Evolutionary conservation across 169 alveolate genomes (phyloP).

Genomic region (Prorocentrum cordatum): DNA sequence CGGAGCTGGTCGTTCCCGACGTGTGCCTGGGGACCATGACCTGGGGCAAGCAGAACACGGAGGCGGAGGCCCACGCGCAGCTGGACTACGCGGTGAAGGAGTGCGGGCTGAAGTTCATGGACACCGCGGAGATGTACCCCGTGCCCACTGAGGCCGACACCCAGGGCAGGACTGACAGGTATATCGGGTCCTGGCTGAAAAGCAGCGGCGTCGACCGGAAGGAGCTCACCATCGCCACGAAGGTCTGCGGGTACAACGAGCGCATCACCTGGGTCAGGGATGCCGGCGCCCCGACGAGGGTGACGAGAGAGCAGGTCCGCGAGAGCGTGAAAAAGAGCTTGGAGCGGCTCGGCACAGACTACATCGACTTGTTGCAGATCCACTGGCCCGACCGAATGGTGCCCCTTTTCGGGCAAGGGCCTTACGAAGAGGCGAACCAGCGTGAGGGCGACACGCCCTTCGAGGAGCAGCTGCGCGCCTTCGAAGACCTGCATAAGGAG

Average conservation of each 20-base stretch:
- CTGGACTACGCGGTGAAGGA: slow-evolving; percentile 76
- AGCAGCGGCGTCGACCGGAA: slow-evolving; percentile 69
- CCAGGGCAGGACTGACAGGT: slow-evolving; percentile 76
- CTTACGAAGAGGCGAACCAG: no score
- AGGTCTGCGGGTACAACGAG: slow-evolving; percentile 75
- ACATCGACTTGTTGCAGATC: slow-evolving; percentile 79
- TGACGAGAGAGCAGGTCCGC: slow-evolving; percentile 73
- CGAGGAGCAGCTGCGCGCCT: no score
- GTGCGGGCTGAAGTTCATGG: slow-evolving; percentile 66
- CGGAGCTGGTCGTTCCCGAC: slow-evolving; percentile 79
- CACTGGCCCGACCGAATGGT: slow-evolving; percentile 84
- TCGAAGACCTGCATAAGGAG: no score
- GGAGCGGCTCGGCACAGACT: slow-evolving; percentile 75
- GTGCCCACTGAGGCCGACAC: slow-evolving; percentile 76
- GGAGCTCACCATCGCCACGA: slow-evolving; percentile 77
- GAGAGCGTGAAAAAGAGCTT: slow-evolving; percentile 77
- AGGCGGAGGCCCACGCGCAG: slow-evolving; percentile 75
- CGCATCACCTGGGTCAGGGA: slow-evolving; percentile 72
- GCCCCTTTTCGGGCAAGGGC: no score
- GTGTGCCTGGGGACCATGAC: slow-evolving; percentile 85
- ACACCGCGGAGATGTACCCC: slow-evolving; percentile 84
- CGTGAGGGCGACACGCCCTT: no score
- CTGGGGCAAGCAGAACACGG: slow-evolving; percentile 76
- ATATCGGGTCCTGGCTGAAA: slow-evolving; percentile 8
- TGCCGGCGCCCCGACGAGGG: slow-evolving; percentile 52